These are phyloP conservation scores for Umbelopsis sp. DNA, from an alignment of 371 early-diverging fungal genomes.

Conservation along the genomic window DNA sequence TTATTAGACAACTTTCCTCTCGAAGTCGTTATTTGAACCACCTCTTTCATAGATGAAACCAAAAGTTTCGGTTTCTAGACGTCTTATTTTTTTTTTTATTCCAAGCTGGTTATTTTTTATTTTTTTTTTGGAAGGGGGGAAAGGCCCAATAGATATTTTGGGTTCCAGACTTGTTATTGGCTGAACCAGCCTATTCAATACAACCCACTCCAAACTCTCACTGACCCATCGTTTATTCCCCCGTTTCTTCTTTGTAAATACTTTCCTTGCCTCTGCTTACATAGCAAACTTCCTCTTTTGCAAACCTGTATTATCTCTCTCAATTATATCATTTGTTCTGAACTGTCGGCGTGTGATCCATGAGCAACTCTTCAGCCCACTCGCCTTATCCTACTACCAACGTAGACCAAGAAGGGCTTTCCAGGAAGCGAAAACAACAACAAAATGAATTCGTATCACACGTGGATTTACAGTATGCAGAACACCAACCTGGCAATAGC, in stretches of 20 bases:
- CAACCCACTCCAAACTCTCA: neutral
- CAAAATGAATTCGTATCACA: constrained; percentile 16
- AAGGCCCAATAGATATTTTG: neutral
- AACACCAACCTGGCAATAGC: constrained; percentile 1
- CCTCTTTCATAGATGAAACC: constrained; percentile 10
- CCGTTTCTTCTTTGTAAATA: constrained; percentile 1
- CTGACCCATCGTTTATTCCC: neutral
- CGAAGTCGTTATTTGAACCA: constrained; percentile 1
- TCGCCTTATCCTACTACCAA: neutral
- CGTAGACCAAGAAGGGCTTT: constrained; percentile 14
- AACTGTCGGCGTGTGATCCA: neutral
- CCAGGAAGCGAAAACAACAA: constrained; percentile 9
- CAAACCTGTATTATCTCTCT: neutral
- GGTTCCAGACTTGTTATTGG: constrained; percentile 17
- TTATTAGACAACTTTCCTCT: constrained; percentile 16
- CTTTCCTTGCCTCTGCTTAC: neutral
- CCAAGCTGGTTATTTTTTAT: too few species aligned
- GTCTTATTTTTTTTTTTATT: neutral
- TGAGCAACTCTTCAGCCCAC: constrained; percentile 11
- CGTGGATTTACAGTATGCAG: constrained; percentile 4
- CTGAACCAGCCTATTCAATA: neutral
- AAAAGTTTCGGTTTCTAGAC: constrained; percentile 13
- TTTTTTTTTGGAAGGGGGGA: neutral
- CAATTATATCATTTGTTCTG: neutral
- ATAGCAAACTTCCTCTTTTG: neutral